phyloP scores from a whole-genome alignment of 345 rosid species.

The Xanthoceras sorbifolium region DNA sequence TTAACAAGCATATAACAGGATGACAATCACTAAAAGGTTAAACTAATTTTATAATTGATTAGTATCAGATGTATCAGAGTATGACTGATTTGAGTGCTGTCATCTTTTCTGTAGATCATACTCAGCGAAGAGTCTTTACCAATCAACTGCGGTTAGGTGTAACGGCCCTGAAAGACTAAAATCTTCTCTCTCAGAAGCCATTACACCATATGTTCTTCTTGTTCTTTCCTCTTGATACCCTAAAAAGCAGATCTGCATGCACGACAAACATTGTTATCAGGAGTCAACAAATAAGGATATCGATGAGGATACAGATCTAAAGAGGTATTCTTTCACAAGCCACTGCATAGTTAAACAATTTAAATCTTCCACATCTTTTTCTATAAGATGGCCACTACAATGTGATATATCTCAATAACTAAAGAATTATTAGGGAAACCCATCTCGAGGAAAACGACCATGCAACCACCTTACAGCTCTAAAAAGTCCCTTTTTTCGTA shows the following conservation, averaged over 20 bases:
- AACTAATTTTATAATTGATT: not conserved
- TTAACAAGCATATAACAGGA: not conserved
- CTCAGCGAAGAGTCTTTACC: slow-evolving; percentile 39
- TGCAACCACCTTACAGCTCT: not conserved
- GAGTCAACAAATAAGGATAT: not conserved
- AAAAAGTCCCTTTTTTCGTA: not conserved
- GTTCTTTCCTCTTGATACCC: slow-evolving; percentile 20
- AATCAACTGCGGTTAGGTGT: slow-evolving; percentile 62
- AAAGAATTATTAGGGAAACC: not conserved
- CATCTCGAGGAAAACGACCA: not conserved
- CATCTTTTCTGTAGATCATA: not conserved
- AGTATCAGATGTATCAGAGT: not conserved
- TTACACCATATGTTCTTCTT: slow-evolving; percentile 15
- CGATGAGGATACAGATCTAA: not conserved
- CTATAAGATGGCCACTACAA: not conserved
- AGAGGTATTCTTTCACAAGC: not conserved
- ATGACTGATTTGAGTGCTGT: not conserved
- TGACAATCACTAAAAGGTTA: not conserved
- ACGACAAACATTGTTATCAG: not conserved
- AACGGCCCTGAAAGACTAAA: slow-evolving; percentile 71
- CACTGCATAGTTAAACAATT: not conserved
- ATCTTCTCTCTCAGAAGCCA: slow-evolving; percentile 69
- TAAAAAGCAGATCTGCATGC: slow-evolving; percentile 20
- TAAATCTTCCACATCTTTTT: not conserved
- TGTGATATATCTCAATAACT: not conserved